A percentile compares a stretch with the other conserved stretches of the same genome.
Evolutionary conservation across 345 rosid genomes (phyloP).

Genomic region (Populus simonii): DNA sequence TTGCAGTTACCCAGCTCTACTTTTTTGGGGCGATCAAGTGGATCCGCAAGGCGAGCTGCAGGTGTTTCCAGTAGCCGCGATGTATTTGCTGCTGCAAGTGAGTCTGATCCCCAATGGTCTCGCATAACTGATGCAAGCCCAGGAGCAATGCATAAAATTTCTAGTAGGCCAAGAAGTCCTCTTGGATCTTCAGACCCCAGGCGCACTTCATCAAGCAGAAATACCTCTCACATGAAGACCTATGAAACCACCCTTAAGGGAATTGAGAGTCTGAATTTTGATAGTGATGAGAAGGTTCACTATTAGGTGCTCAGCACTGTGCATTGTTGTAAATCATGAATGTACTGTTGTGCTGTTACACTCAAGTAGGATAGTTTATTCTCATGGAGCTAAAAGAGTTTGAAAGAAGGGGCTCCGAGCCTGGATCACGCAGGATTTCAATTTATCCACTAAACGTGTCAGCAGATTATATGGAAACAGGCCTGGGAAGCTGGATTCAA

Average conservation of each 20-base stretch:
- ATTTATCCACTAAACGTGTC: not conserved
- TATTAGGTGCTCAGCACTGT: slow-evolving; percentile 25
- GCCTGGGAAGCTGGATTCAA: slow-evolving; percentile 5
- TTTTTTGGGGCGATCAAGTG: slow-evolving; percentile 60
- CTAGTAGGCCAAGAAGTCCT: slow-evolving; percentile 50
- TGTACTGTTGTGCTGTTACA: slow-evolving; percentile 20
- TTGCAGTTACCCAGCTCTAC: slow-evolving; percentile 59
- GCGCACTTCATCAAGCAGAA: slow-evolving; percentile 58
- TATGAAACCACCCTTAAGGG: slow-evolving; percentile 69
- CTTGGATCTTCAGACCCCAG: slow-evolving; percentile 56
- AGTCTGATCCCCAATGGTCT: slow-evolving; percentile 49
- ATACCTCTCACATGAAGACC: slow-evolving; percentile 36
- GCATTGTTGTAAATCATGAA: slow-evolving; percentile 39
- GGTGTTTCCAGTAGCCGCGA: slow-evolving; percentile 58
- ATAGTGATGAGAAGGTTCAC: slow-evolving; percentile 47
- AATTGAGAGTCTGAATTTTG: slow-evolving; percentile 60
- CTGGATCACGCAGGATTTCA: not conserved
- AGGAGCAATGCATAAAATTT: slow-evolving; percentile 42
- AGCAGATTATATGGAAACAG: slow-evolving; percentile 1
- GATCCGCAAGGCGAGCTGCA: slow-evolving; percentile 53
- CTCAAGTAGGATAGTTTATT: slow-evolving; percentile 15
- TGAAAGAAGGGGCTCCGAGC: slow-evolving; percentile 18
- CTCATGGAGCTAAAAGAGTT: slow-evolving; percentile 7
- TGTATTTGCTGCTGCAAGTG: slow-evolving; percentile 52
- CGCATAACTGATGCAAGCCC: slow-evolving; percentile 54